Conservation (phyloP, 2,329 filamentous ascomycete genomes). For the Colletotrichum horii region DNA sequence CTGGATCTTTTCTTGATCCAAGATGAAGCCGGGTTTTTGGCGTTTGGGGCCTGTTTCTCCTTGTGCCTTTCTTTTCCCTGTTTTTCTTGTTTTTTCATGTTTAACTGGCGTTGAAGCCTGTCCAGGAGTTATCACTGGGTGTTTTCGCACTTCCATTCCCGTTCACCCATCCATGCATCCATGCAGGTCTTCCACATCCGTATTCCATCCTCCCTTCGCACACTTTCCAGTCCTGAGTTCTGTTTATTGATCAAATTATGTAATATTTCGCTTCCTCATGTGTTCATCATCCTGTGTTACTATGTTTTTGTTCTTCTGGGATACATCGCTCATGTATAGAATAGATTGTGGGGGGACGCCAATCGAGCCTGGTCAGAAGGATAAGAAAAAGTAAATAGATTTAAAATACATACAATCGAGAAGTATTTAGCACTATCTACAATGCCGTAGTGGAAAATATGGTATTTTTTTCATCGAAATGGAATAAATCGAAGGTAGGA, state of each 20-base stretch:
- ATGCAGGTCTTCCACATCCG: neutral
- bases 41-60: neutral
- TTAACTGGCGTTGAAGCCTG: neutral
- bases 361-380: fast-evolving
- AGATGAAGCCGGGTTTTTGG: too few species aligned
- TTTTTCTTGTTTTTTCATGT: neutral
- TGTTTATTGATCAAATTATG: neutral
- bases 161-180: neutral
- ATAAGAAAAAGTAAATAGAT: neutral
- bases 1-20: neutral
- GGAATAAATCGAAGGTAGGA: neutral
- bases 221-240: neutral
- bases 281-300: neutral
- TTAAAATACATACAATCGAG: neutral
- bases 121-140: neutral
- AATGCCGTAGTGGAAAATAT: neutral
- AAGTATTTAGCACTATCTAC: neutral
- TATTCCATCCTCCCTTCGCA: neutral
- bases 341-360: neutral
- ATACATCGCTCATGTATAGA: neutral
- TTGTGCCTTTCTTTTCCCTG: neutral
- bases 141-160: neutral
- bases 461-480: neutral
- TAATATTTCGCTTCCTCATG: fast-evolving
- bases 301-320: neutral